Conservation (phyloP, 148 eudicot species). For the Rhododendron mucronatum region DNA sequence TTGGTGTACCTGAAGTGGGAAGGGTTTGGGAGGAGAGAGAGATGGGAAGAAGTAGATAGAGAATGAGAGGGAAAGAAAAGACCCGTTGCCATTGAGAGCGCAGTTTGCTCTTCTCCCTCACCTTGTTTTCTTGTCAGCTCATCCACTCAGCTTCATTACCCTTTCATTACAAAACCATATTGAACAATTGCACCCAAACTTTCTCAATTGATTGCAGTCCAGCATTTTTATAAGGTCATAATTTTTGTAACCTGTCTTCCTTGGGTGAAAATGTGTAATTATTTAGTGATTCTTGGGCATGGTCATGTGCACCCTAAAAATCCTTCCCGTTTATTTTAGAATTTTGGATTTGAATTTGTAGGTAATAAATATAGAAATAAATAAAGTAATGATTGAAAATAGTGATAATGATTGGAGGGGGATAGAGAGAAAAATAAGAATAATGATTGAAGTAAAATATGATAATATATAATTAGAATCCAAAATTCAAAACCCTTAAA, state of each 20-base stretch:
- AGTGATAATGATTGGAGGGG: too few species aligned
- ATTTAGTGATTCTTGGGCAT: too few species aligned
- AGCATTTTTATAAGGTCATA: not conserved
- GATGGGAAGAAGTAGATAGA: slow-evolving; percentile 18
- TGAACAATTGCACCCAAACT: not conserved
- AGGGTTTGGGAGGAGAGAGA: slow-evolving; percentile 13
- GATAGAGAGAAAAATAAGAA: too few species aligned
- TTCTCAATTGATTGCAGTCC: not conserved
- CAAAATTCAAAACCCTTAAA: too few species aligned
- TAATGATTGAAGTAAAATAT: too few species aligned
- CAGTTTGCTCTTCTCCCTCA: not conserved
- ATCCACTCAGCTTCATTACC: not conserved
- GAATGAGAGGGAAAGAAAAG: slow-evolving; percentile 28
- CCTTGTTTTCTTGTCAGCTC: not conserved
- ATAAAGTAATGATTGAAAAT: too few species aligned
- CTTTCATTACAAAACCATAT: not conserved
- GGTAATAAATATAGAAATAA: too few species aligned
- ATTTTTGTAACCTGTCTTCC: not conserved
- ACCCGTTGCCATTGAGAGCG: slow-evolving; percentile 32
- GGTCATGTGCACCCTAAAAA: too few species aligned
- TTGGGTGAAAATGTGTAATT: too few species aligned
- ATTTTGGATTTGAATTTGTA: too few species aligned
- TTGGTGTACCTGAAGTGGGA: slow-evolving; percentile 28
- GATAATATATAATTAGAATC: too few species aligned
- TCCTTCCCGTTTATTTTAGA: too few species aligned